These are phyloP conservation scores for Enteropsectra breve DNA, from an alignment of 371 early-diverging fungal genomes.

Conservation along the genomic window DNA sequence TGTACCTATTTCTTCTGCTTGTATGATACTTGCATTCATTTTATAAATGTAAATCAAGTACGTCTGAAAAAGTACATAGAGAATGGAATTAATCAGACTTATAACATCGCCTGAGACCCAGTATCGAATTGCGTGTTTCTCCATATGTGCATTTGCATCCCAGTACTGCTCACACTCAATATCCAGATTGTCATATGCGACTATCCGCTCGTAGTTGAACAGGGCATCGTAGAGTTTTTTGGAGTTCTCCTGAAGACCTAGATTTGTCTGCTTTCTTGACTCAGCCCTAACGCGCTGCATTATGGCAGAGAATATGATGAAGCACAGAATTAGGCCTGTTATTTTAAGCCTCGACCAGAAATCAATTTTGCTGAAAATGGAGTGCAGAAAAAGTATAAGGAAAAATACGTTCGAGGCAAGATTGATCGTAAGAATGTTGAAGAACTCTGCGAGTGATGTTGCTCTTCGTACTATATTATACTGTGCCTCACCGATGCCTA, in stretches of 20 bases:
- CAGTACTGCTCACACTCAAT: slow-evolving; percentile 10
- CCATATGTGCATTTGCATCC: neutral
- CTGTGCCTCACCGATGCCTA: slow-evolving; percentile 29
- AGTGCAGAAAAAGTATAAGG: neutral
- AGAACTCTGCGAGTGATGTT: slow-evolving; percentile 12
- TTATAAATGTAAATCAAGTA: neutral
- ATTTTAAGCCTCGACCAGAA: neutral
- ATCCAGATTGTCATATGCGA: slow-evolving; percentile 27
- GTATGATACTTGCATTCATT: neutral
- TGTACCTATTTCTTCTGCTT: neutral
- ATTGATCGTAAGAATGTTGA: slow-evolving; percentile 8
- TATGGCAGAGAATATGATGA: neutral
- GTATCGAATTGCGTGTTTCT: neutral
- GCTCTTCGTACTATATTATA: slow-evolving; percentile 15
- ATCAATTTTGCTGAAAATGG: neutral
- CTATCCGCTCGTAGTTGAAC: slow-evolving; percentile 27
- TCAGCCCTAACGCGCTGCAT: slow-evolving; percentile 2
- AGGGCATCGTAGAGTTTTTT: slow-evolving; percentile 30
- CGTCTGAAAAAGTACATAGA: slow-evolving; percentile 4
- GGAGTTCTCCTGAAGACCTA: slow-evolving; percentile 17
- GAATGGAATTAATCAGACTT: neutral
- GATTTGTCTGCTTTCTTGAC: slow-evolving; percentile 9
- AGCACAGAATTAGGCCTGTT: neutral
- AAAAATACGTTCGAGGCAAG: slow-evolving; percentile 17
- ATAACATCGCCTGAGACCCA: slow-evolving; percentile 21